Conservation (phyloP, 2,329 filamentous ascomycete species). For the Microsporum audouinii region DNA sequence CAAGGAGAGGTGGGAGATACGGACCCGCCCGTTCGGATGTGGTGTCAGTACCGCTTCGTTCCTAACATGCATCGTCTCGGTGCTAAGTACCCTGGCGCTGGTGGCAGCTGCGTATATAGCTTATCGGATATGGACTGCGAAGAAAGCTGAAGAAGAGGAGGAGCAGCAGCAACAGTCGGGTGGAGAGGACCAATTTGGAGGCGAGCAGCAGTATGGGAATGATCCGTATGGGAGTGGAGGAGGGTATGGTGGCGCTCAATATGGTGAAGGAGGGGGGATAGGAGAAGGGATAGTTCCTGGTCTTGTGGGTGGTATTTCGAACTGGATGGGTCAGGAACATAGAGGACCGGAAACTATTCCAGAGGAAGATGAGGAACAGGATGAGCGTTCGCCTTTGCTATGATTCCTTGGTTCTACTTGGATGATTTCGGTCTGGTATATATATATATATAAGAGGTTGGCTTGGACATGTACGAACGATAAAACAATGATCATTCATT, state of each 20-base stretch:
- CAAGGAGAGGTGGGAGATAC: conserved; percentile 34
- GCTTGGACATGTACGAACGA: background rate
- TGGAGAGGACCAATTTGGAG: background rate
- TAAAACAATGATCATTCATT: background rate
- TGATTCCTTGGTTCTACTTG: background rate
- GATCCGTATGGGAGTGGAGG: background rate
- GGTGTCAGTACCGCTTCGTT: conserved; percentile 32
- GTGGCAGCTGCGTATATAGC: conserved; percentile 8
- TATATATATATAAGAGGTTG: background rate
- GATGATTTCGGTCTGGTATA: background rate
- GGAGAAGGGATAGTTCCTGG: conserved; percentile 1
- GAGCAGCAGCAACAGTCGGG: background rate
- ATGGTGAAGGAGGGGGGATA: background rate
- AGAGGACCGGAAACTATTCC: background rate
- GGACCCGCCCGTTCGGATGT: conserved; percentile 30
- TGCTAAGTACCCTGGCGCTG: conserved; percentile 22
- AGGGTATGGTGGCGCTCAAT: background rate
- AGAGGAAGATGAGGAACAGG: conserved; percentile 1
- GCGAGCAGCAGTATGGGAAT: background rate
- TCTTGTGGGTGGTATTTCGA: background rate
- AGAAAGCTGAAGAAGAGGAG: conserved; percentile 10
- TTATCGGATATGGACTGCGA: conserved; percentile 6
- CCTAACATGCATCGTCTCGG: conserved; percentile 24
- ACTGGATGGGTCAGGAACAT: conserved; percentile 2
- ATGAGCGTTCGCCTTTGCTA: background rate